Conservation (phyloP, 768 basidiomycete species). For the Paxillus rubicundulus region DNA sequence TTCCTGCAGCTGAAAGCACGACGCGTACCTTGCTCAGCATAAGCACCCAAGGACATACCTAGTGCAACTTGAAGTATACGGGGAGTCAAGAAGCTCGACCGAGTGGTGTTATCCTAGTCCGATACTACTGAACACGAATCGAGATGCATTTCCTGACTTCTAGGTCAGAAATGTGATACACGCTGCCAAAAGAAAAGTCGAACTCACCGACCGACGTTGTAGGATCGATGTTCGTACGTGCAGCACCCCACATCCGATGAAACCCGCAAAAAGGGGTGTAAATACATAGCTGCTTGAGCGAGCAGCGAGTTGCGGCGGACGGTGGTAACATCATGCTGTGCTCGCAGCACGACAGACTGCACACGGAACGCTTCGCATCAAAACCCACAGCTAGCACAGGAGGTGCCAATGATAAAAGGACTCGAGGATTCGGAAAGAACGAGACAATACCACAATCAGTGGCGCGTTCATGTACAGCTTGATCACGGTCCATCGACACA, state of each 20-base stretch:
- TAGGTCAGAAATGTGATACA: not conserved
- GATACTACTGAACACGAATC: conserved; percentile 64
- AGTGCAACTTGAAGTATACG: conserved; percentile 23
- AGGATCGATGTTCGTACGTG: conserved; percentile 61
- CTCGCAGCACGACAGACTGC: too few species aligned
- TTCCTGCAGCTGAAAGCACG: not conserved
- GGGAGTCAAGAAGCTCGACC: conserved; percentile 17
- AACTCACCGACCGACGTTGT: conserved; percentile 49
- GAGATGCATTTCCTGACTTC: conserved; percentile 42
- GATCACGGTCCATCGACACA: too few species aligned
- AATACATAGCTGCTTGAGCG: too few species aligned
- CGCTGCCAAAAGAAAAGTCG: not conserved
- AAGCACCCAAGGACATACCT: conserved; percentile 5
- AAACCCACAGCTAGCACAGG: too few species aligned
- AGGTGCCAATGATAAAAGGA: too few species aligned
- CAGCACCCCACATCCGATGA: conserved; percentile 60
- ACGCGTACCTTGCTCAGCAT: conserved; percentile 20
- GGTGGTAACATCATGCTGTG: too few species aligned
- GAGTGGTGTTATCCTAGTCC: conserved; percentile 42
- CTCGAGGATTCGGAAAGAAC: too few species aligned
- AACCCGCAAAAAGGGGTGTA: too few species aligned
- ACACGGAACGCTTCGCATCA: too few species aligned
- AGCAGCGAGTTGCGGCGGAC: too few species aligned
- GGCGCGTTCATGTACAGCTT: too few species aligned
- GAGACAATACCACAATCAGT: too few species aligned